phyloP scores from a whole-genome alignment of 345 rosid species.

The rapeseed (Brassica napus) region DNA sequence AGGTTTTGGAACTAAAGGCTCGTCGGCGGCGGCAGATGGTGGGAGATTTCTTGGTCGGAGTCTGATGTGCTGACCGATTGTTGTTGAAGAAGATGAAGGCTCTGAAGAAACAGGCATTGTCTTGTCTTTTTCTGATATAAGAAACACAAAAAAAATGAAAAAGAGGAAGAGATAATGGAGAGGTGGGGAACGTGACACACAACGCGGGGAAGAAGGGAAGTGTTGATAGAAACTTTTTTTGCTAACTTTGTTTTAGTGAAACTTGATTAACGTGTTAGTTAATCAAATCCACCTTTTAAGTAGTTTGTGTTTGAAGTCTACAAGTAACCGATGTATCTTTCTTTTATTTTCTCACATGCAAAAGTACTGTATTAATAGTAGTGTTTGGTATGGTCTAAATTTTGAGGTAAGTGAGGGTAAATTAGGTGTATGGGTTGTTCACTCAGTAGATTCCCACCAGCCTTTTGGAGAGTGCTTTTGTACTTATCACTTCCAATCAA shows the following conservation, averaged over 20 bases:
- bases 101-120: constrained; percentile 59
- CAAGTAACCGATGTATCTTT: constrained; percentile 2
- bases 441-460: constrained; percentile 16
- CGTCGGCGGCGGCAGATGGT: constrained; percentile 32
- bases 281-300: background rate
- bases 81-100: constrained; percentile 43
- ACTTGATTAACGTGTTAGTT: constrained; percentile 17
- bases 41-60: constrained; percentile 54
- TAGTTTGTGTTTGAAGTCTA: constrained; percentile 20
- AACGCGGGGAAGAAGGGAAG: constrained; percentile 25
- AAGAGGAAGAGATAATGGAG: constrained; percentile 20
- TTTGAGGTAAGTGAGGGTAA: background rate
- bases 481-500: constrained; percentile 9
- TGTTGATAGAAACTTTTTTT: background rate
- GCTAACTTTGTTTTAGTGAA: constrained; percentile 23
- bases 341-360: background rate
- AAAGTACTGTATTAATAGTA: background rate
- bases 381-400: constrained; percentile 1
- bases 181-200: constrained; percentile 20
- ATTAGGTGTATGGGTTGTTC: background rate
- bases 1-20: constrained; percentile 42
- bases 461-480: background rate
- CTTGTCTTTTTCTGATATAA: background rate
- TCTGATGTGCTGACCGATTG: constrained; percentile 50
- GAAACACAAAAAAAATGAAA: background rate